Base-by-base conservation (phyloP, 192 early-diverging fungal genomes). In the Spinellus fusiger region DNA sequence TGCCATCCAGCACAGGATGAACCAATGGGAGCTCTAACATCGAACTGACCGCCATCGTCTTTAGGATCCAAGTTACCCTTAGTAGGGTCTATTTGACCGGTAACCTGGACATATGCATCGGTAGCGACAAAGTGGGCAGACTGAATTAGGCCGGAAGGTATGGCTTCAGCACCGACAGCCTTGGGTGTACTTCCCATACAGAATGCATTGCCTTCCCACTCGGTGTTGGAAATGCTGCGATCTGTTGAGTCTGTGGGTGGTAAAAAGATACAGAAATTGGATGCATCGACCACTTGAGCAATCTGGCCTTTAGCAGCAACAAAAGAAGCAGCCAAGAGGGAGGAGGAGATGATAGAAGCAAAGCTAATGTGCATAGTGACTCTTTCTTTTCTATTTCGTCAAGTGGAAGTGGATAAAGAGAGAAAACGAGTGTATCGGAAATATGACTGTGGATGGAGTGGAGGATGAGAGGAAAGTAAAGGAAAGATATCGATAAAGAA, bases 41-140 rank as follows among this genome's bases (percentile, higher is more conserved):
- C 80, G 28, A 68, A 76, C 58, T 83, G 80, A 27, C 80, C 80
- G 46, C 80, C 80, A 7, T 66, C 56, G 28, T 83, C 80, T 5
- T 20, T 62, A 0, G 59, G 10, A 20, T 53, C 15, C 8, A 80
- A 34, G 0, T 52, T 52, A 23, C 69, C 77, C 37, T 65, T 65
- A 10, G 54, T 46, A 13, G 66, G 64, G 34, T 78, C 54, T 25
- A 83, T 80, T 46, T 62, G 57, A 47, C 80, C 80, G 49, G 80
- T 83, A 20, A 83, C 62, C 56, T 83, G 80, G 44, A 83, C 76
- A 28, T 76, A 83, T 0, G 57, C 70, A 32, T 67, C 55, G 1
- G 70, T 74, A 18, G 61, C 27, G 16, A 61, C 68, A 57, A 71
- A 80, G 49, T 78, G 66, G 28, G 72, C 75, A 0, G 76, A 74